Base-by-base conservation (phyloP, 768 basidiomycete species). In the Sistotremastrum niveocremeum region DNA sequence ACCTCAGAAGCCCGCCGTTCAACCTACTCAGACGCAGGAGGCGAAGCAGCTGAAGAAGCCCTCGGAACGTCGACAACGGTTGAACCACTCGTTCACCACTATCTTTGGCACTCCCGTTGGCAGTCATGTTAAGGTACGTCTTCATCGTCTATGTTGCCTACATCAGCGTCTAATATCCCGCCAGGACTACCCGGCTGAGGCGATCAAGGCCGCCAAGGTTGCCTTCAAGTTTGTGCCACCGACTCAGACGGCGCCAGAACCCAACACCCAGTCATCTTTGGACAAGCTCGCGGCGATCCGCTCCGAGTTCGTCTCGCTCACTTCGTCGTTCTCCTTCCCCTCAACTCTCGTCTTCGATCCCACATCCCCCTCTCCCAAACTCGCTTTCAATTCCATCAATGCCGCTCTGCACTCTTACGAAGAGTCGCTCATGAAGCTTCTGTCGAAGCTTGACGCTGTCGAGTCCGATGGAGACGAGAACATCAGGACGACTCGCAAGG, bases 371-470 rank as follows among this genome's bases (percentile, higher is more conserved):
- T 53, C 48, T 47, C 57, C 60, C 47, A 71, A 71, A 55, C 70
- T 87, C 34, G 74, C 77, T 3, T 87, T 70, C 62, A 77, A 77
- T 5, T 61, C 70, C 1, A 65, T 57, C 39, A 86, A 87, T 57
- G 76, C 70, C 12, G 58, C 72, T 0, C 60, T 85, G 20, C 78
- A 79, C 59, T 67, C 62, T 10, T 80, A 84, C 59, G 63, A 68
- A n/a, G 75, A 85, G 52, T 64, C 68, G 39, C 67, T 86, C 34
- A 72, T 72, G 46, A 74, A 73, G 37, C 60, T 87, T 8, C 66
- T 87, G n/a, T 68, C 72, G 41, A 68, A 69, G 51, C 72, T 87
- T 7, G 84, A 87, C 52, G 76, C 70, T 0, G 70, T 87, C 20
- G 74, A 82, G 53, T 81, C 76, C 52, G 71, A 69, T 51, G 83